phyloP scores from a whole-genome alignment of 2,329 filamentous ascomycete genomes.

The Kalaharituber pfeilii region DNA sequence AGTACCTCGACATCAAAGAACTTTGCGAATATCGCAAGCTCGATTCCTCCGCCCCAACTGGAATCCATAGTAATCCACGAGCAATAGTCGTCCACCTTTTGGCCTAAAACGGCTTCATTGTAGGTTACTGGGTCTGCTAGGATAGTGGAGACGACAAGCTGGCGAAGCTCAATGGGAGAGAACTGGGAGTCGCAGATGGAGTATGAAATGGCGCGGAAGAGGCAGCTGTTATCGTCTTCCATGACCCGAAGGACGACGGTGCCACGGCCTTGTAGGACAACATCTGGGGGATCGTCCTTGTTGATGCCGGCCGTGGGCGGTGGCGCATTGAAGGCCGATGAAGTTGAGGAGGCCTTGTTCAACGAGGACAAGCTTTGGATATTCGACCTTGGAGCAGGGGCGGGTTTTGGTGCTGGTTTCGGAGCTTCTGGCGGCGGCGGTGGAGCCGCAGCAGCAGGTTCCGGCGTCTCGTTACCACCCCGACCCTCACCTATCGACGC shows the following conservation, averaged over 20 bases:
- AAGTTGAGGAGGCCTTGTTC: no score
- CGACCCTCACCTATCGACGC: slow-evolving; percentile 11
- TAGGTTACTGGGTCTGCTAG: slow-evolving; percentile 55
- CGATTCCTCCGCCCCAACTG: slow-evolving; percentile 82
- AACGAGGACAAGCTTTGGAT: no score
- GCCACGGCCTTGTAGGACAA: slow-evolving; percentile 40
- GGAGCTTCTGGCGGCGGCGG: not conserved
- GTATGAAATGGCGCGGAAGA: slow-evolving; percentile 76
- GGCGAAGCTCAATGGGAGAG: slow-evolving; percentile 42
- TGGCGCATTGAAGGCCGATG: not conserved
- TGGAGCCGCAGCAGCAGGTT: slow-evolving; percentile 3
- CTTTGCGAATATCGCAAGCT: slow-evolving; percentile 67
- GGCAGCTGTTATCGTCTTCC: slow-evolving; percentile 90
- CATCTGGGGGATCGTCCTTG: slow-evolving; percentile 43
- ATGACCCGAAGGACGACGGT: slow-evolving; percentile 67
- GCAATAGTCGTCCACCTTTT: slow-evolving; percentile 57
- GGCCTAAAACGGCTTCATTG: slow-evolving; percentile 58
- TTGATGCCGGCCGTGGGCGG: slow-evolving; percentile 1
- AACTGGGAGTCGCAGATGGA: slow-evolving; percentile 33
- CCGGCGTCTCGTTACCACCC: slow-evolving; percentile 8
- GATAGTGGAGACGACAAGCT: slow-evolving; percentile 63
- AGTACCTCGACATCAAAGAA: slow-evolving; percentile 57
- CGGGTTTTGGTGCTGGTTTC: not conserved
- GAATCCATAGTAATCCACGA: slow-evolving; percentile 62
- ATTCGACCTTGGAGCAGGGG: no score